These are phyloP conservation scores for Talaromyces sp. DNA, from an alignment of 2,329 filamentous ascomycete genomes.

Conservation along the genomic window DNA sequence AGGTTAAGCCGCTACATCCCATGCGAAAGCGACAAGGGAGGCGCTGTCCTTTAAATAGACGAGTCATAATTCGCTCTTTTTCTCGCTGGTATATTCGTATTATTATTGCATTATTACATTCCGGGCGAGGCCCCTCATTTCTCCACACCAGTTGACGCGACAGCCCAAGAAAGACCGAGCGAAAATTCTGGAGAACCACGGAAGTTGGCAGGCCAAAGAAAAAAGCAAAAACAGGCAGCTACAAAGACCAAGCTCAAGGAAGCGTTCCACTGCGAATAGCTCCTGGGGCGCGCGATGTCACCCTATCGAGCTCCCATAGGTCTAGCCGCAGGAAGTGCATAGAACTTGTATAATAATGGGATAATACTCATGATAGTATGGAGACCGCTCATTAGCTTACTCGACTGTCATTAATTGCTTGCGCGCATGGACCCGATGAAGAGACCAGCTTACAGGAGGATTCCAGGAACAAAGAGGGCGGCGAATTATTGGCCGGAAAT, in stretches of 20 bases:
- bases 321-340: background rate
- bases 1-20: background rate
- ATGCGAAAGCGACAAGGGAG: background rate
- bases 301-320: background rate
- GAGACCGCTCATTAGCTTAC: conserved; percentile 1
- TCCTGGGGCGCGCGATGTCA: conserved; percentile 3
- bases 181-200: background rate
- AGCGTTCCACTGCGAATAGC: background rate
- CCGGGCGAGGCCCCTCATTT: background rate
- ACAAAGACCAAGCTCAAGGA: background rate
- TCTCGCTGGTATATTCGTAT: background rate
- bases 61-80: background rate
- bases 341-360: too few species aligned
- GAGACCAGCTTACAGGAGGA: background rate
- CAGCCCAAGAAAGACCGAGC: background rate
- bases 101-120: background rate
- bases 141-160: background rate
- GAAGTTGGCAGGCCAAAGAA: background rate
- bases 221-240: background rate
- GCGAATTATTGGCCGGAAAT: background rate
- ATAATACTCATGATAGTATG: background rate
- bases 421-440: background rate
- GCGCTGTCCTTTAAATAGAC: background rate
- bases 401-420: background rate
- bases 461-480: background rate